phyloP scores from a whole-genome alignment of 345 rosid genomes.

The Gynandropsis gynandra region DNA sequence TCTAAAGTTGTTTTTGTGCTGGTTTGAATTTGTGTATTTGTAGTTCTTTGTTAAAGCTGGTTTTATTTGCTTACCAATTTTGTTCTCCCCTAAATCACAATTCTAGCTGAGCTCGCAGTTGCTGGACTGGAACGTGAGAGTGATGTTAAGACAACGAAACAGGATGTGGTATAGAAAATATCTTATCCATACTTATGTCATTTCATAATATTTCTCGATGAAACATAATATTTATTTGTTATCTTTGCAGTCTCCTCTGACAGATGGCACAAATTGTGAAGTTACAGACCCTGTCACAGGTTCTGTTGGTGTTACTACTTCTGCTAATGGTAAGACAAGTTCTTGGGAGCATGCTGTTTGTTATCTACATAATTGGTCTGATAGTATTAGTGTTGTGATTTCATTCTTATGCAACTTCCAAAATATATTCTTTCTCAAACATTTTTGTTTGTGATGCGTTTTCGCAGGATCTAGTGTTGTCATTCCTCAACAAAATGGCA shows the following conservation, averaged over 20 bases:
- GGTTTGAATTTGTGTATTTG: too few relatives aligned
- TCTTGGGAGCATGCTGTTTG: not conserved
- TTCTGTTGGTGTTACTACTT: constrained; percentile 11
- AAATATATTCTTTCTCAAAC: constrained; percentile 1
- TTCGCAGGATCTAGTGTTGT: constrained; percentile 46
- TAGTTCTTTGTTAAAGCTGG: not conserved
- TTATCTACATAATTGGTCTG: not conserved
- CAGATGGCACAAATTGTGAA: constrained; percentile 4
- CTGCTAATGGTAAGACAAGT: constrained; percentile 20
- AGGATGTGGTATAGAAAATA: constrained; percentile 10
- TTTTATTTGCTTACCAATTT: constrained; percentile 7
- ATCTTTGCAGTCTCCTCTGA: constrained; percentile 21
- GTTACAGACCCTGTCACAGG: constrained; percentile 6
- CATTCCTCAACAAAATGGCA: constrained; percentile 29
- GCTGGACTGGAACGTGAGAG: constrained; percentile 5
- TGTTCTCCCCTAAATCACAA: constrained; percentile 17
- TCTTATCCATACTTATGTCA: too few relatives aligned
- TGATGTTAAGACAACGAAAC: constrained; percentile 10
- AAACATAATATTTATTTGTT: not conserved
- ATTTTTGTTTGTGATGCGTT: constrained; percentile 14
- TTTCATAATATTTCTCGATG: not conserved
- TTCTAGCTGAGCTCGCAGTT: constrained; percentile 15
- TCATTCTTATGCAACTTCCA: not conserved
- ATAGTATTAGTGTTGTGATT: not conserved
- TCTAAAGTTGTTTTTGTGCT: too few relatives aligned